phyloP scores from a whole-genome alignment of 2,329 filamentous ascomycete species.

The Laburnicola sp. region DNA sequence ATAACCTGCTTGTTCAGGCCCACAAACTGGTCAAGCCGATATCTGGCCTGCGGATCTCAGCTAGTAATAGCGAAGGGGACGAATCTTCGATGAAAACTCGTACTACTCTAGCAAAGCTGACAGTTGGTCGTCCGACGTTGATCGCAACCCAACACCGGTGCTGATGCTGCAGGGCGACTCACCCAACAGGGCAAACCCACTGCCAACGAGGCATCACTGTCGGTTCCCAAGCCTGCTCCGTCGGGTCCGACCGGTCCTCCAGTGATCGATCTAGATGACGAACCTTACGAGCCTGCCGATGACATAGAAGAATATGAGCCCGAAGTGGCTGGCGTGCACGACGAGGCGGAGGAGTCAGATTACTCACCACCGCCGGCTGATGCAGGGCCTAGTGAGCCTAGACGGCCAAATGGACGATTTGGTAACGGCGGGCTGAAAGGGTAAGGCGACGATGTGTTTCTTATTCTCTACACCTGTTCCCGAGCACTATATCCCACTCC shows the following conservation, averaged over 20 bases:
- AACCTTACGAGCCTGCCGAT: constrained; percentile 45
- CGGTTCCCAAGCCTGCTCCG: constrained; percentile 22
- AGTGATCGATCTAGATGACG: constrained; percentile 44
- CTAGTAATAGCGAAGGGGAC: constrained; percentile 67
- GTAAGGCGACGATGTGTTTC: constrained; percentile 30
- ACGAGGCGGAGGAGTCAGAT: constrained; percentile 47
- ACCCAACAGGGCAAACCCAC: constrained; percentile 28
- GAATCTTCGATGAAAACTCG: constrained; percentile 89
- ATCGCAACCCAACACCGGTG: constrained; percentile 32
- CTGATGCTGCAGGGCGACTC: constrained; percentile 37
- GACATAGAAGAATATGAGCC: constrained; percentile 46
- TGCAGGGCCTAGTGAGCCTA: constrained; percentile 31
- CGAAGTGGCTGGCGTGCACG: constrained; percentile 29
- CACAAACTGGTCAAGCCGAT: constrained; percentile 72
- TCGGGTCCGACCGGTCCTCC: constrained; percentile 22
- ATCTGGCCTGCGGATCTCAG: constrained; percentile 57
- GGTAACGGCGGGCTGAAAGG: constrained; percentile 31
- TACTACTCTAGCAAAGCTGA: constrained; percentile 92
- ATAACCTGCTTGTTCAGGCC: constrained; percentile 58
- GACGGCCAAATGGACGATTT: constrained; percentile 29
- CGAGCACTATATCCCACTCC: constrained; percentile 12
- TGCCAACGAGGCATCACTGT: constrained; percentile 18
- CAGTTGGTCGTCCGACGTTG: constrained; percentile 66
- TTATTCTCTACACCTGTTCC: constrained; percentile 23
- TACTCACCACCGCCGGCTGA: constrained; percentile 53